These are phyloP conservation scores for Penicillium sp. DNA, from an alignment of 2,329 filamentous ascomycete genomes.

Conservation along the genomic window DNA sequence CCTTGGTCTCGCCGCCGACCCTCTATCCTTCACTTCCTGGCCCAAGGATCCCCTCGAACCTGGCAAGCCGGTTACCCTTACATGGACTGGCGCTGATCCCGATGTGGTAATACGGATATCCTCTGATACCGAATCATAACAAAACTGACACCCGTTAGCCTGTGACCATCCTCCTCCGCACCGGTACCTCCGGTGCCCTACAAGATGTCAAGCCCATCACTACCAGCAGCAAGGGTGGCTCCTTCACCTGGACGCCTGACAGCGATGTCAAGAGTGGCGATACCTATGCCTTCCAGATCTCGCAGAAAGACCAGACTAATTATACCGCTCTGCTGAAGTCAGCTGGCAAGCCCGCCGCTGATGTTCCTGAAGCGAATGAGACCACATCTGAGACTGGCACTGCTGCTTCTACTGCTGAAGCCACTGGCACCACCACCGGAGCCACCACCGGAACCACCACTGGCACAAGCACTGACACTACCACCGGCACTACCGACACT, in stretches of 20 bases:
- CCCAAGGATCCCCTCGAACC: constrained; percentile 47
- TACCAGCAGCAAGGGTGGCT: constrained; percentile 46
- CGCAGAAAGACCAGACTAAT: constrained; percentile 53
- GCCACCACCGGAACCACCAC: neutral
- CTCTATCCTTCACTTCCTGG: constrained; percentile 54
- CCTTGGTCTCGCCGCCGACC: constrained; percentile 49
- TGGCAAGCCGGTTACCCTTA: constrained; percentile 51
- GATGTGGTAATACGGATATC: constrained; percentile 27
- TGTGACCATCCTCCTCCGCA: constrained; percentile 57
- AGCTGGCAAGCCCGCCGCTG: constrained; percentile 28
- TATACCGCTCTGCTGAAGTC: constrained; percentile 56
- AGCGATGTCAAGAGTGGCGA: constrained; percentile 43
- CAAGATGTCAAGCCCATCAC: constrained; percentile 52
- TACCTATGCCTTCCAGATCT: constrained; percentile 62
- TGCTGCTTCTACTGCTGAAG: neutral
- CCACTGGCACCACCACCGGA: constrained; percentile 1
- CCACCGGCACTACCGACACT: constrained; percentile 11
- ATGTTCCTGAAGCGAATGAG: constrained; percentile 9
- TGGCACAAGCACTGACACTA: neutral
- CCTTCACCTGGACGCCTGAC: constrained; percentile 54
- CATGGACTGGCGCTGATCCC: constrained; percentile 48
- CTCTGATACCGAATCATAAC: neutral
- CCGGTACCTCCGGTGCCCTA: constrained; percentile 53
- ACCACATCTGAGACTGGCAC: constrained; percentile 6
- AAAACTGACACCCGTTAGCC: constrained; percentile 37